Evolutionary conservation across 345 rosid species (phyloP), one percentile per base, ranked within the genome.

Genomic region (Turnera subulata): DNA sequence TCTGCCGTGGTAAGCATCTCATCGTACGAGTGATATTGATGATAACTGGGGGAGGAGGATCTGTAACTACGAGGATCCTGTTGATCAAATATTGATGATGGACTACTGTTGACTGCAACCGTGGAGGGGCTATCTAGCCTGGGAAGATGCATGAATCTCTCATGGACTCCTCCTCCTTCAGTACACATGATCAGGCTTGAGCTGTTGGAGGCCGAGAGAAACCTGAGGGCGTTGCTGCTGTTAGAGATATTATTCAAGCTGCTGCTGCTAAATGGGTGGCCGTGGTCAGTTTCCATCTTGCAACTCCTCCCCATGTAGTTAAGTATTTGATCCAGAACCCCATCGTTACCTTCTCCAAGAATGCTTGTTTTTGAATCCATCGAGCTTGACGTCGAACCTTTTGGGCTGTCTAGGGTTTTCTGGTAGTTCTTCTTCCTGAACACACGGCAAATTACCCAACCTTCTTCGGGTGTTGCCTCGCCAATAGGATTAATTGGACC

Each of bases 371-470:
- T 73, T n/a, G 85, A 75, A 52, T 84, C 83, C 73, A 72, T 49
- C 15, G 72, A 74, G 70, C 72, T 53, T 48, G 82, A 59, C 10
- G 84, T 67, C 55, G 56, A 48, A 17, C 73, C 76, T 50, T 75
- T 84, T 20, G 94, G 89, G 68, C 82, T 83, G 46, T 87, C 96
- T 29, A 87, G 78, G 70, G 76, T 50, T 84, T 90, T 93, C 71
- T 84, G 95, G 63, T 85, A 80, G 68, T 88, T 90, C 73, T 89
- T 93, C 82, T 93, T 93, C 76, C 81, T 80, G 58, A 93, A 93
- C 1, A 90, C 90, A 10, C 99, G 84, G 72, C 97, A 90, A 54
- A 93, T 87, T 63, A 93, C 99, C 99, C 97, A 93, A 1, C 99
- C 97, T 51, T 93, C 99, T 74, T 93, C 99, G 19, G 75, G 39